A percentile compares a stretch with the other conserved stretches of the same genome.
These are phyloP conservation scores for Acer yangbiense DNA, from an alignment of 345 rosid genomes.

Conservation along the genomic window DNA sequence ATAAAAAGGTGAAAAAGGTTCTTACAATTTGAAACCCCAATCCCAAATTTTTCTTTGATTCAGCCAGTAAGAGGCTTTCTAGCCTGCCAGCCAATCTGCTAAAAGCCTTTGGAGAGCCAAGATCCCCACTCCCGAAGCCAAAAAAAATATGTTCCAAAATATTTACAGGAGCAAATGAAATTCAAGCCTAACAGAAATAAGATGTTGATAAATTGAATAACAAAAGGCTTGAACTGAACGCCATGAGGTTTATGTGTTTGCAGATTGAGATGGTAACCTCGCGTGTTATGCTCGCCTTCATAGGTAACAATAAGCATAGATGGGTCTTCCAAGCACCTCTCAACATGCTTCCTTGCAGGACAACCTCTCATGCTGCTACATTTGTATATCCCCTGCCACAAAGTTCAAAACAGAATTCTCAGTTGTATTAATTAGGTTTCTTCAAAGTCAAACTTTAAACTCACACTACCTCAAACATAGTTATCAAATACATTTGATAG, in stretches of 20 bases:
- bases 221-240: conserved; percentile 21
- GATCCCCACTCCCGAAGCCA: conserved; percentile 19
- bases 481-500: conserved; percentile 1
- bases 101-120: conserved; percentile 21
- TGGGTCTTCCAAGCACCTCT: conserved; percentile 91
- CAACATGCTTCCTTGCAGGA: conserved; percentile 99
- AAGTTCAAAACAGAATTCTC: not conserved
- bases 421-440: conserved; percentile 2
- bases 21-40: conserved; percentile 42
- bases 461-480: conserved; percentile 3
- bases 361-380: conserved; percentile 99
- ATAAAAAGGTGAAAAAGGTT: conserved; percentile 28
- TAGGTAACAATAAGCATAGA: conserved; percentile 91
- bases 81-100: conserved; percentile 15
- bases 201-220: conserved; percentile 15
- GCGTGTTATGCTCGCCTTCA: conserved; percentile 96
- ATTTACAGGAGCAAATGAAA: conserved; percentile 55
- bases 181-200: conserved; percentile 27
- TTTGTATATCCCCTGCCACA: conserved; percentile 92
- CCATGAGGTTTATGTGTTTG: conserved; percentile 45
- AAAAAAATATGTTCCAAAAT: conserved; percentile 35
- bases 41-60: conserved; percentile 27
- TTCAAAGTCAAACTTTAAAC: not conserved
- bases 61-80: conserved; percentile 18
- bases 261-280: conserved; percentile 61